Conservation (phyloP, 2,329 filamentous ascomycete species). For the Gaeumannomyces sp. region DNA sequence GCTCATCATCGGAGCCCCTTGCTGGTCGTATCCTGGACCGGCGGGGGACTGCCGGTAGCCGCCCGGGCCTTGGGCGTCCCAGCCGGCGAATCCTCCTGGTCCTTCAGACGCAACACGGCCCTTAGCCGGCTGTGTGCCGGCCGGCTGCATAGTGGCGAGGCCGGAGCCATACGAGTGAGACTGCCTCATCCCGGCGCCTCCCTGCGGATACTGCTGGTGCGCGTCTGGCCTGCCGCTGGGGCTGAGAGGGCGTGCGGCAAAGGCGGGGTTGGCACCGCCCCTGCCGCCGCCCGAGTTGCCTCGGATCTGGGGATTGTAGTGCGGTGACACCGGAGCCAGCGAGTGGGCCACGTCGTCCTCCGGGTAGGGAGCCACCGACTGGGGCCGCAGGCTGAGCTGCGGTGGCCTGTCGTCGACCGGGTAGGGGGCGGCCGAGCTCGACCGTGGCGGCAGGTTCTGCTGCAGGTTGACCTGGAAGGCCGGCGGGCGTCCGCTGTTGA, state of each 20-base stretch:
- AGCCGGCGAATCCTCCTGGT: slow-evolving; percentile 24
- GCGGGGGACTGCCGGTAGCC: slow-evolving; percentile 12
- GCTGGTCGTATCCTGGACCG: slow-evolving; percentile 18
- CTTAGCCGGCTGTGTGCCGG: slow-evolving; percentile 31
- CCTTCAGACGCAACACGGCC: slow-evolving; percentile 33
- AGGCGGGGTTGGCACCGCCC: slow-evolving; percentile 26
- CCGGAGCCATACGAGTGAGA: slow-evolving; percentile 39
- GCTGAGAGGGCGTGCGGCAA: slow-evolving; percentile 46
- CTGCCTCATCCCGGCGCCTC: slow-evolving; percentile 28
- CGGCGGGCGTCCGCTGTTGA: slow-evolving; percentile 33
- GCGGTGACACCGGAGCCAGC: slow-evolving; percentile 29
- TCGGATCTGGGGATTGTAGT: slow-evolving; percentile 42
- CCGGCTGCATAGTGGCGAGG: slow-evolving; percentile 35
- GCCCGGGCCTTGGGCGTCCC: slow-evolving; percentile 23
- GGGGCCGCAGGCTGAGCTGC: slow-evolving; percentile 31
- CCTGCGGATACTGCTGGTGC: slow-evolving; percentile 3
- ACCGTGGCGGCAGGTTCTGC: slow-evolving; percentile 27
- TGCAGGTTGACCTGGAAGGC: slow-evolving; percentile 48
- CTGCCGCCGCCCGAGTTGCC: slow-evolving; percentile 29
- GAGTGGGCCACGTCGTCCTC: slow-evolving; percentile 44
- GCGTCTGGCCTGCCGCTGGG: slow-evolving; percentile 19
- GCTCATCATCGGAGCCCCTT: slow-evolving; percentile 8
- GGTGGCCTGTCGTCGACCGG: slow-evolving; percentile 36
- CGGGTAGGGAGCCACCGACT: slow-evolving; percentile 62
- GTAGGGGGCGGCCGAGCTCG: slow-evolving; percentile 44